Percentiles rank a stretch among this genome's conserved stretches.
Evolutionary conservation across 2,329 filamentous ascomycete genomes (phyloP).

Genomic region (Claviceps maximensis): DNA sequence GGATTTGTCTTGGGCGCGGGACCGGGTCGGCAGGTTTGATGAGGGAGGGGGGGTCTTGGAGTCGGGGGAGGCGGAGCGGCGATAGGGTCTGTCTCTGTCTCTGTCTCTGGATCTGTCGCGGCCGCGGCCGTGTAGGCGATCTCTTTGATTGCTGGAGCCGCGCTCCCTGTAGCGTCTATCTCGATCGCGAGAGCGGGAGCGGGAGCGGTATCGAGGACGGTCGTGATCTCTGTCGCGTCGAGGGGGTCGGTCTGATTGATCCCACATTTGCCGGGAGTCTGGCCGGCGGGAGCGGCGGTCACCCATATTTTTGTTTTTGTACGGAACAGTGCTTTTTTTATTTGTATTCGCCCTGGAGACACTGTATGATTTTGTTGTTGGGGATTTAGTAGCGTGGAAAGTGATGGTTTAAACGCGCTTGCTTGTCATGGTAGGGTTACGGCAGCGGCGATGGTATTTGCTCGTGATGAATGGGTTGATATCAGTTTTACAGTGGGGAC

Average conservation of each 20-base stretch:
- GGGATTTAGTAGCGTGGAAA: not conserved
- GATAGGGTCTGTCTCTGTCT: slow-evolving; percentile 13
- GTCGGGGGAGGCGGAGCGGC: slow-evolving; percentile 24
- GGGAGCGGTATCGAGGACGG: slow-evolving; percentile 15
- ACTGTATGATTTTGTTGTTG: not conserved
- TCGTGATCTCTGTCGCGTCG: slow-evolving; percentile 16
- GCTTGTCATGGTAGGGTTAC: not conserved
- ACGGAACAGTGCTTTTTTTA: not conserved
- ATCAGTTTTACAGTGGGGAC: not conserved
- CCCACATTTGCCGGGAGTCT: slow-evolving; percentile 50
- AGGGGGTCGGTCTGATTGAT: slow-evolving; percentile 33
- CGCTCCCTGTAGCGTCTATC: slow-evolving; percentile 6
- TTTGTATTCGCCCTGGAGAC: not conserved
- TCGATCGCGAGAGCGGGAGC: slow-evolving; percentile 5
- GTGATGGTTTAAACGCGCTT: not conserved
- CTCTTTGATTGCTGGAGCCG: slow-evolving; percentile 4
- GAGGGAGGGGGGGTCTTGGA: slow-evolving; percentile 11
- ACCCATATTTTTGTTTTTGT: slow-evolving; percentile 14
- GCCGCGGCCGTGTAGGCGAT: slow-evolving; percentile 10
- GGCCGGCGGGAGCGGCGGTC: slow-evolving; percentile 22
- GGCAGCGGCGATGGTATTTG: not conserved
- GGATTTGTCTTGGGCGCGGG: slow-evolving; percentile 13
- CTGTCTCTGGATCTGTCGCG: slow-evolving; percentile 14
- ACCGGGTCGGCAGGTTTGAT: slow-evolving; percentile 20
- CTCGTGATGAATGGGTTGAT: not conserved